phyloP scores from a whole-genome alignment of 2,329 filamentous ascomycete genomes.

The Aspergillus viridinutans region DNA sequence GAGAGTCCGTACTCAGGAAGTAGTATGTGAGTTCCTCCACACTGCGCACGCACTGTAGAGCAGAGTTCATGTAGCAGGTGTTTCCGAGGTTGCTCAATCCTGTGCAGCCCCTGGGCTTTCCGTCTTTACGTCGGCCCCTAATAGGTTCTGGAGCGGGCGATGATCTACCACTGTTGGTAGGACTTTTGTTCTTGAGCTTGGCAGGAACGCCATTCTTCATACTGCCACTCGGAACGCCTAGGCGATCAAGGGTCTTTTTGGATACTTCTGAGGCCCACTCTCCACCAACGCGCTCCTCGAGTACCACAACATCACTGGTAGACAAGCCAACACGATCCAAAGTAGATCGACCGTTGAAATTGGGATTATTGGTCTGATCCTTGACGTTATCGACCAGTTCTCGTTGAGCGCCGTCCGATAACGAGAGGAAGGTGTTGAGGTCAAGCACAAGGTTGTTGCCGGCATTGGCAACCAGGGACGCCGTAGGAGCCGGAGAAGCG shows the following conservation, averaged over 20 bases:
- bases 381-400: conserved; percentile 58
- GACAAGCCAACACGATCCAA: conserved; percentile 64
- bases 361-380: conserved; percentile 68
- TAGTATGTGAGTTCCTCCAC: conserved; percentile 92
- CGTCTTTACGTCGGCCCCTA: conserved; percentile 64
- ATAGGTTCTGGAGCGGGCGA: conserved; percentile 67
- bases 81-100: conserved; percentile 90
- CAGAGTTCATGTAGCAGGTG: conserved; percentile 99
- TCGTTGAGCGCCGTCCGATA: conserved; percentile 61
- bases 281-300: conserved; percentile 70
- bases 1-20: conserved; percentile 57
- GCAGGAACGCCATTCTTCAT: conserved; percentile 29
- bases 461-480: conserved; percentile 38
- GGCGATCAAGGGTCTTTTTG: conserved; percentile 41
- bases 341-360: conserved; percentile 70
- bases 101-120: conserved; percentile 69
- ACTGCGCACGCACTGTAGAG: conserved; percentile 87
- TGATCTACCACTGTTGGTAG: conserved; percentile 57
- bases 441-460: conserved; percentile 57
- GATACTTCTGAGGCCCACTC: conserved; percentile 54
- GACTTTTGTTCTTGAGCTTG: conserved; percentile 37
- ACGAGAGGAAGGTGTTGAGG: conserved; percentile 57
- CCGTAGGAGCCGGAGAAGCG: conserved; percentile 42
- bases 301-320: conserved; percentile 71
- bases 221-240: conserved; percentile 47